Conservation (phyloP, 2,329 filamentous ascomycete genomes). For the Colletotrichum gloeosporioides region DNA sequence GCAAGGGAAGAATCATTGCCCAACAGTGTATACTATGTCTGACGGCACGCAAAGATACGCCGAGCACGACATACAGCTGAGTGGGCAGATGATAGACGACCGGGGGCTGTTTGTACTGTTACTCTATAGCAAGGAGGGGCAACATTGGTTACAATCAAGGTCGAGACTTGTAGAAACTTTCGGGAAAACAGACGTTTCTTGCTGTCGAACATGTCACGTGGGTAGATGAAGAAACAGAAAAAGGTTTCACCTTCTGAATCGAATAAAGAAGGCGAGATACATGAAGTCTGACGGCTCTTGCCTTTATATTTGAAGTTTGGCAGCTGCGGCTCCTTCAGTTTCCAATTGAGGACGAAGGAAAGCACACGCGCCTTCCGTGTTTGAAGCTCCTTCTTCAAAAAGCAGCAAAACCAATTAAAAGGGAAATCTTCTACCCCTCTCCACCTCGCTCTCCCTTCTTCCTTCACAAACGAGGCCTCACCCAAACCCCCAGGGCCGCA, state of each 20-base stretch:
- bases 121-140: background rate
- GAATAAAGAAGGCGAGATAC: background rate
- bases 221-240: background rate
- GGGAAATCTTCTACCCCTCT: background rate
- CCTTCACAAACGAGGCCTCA: background rate
- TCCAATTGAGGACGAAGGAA: background rate
- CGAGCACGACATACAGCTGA: background rate
- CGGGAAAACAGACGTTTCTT: background rate
- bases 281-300: background rate
- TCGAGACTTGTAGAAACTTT: background rate
- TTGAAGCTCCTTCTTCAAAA: background rate
- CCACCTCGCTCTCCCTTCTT: background rate
- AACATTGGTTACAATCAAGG: background rate
- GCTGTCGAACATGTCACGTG: background rate
- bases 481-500: background rate
- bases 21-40: background rate
- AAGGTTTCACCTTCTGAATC: rapidly evolving
- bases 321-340: background rate
- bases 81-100: background rate
- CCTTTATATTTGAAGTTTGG: background rate
- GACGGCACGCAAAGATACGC: background rate
- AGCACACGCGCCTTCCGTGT: background rate
- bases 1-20: background rate
- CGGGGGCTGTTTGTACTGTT: background rate
- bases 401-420: background rate